Evolutionary conservation across 2,329 filamentous ascomycete species (phyloP), one percentile per base, ranked within the genome.

Genomic region (Rachicladosporium sp.): DNA sequence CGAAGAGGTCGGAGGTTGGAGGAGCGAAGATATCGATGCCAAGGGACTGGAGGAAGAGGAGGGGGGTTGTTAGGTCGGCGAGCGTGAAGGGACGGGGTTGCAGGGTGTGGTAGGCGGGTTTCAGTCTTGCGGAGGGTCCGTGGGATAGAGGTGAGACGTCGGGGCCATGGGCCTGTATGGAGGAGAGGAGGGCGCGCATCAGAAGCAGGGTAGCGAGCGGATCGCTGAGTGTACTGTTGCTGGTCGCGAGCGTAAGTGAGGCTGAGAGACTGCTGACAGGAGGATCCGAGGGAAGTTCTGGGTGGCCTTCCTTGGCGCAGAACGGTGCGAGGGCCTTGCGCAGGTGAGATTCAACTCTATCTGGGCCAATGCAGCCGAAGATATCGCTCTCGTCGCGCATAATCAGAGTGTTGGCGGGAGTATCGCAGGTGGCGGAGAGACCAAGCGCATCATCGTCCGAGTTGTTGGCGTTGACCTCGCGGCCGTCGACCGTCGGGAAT

Each of bases 31-130:
- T 77, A 54, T 89, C 80, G 40, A 88, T 67, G 46, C 85, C 81
- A 74, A 88, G 82, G 58, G 82, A 83, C 55, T 85, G 80, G 4
- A 89, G 69, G 4, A 86, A 67, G 49, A 85, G 77, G 3, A 86
- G 68, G 1, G 81, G 80, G 4, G 71, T 73, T 39, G 79, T 70
- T 43, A 88, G 74, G 55, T 74, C 75, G 34, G 15, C 15, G 15
- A 87, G 84, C 6, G 75, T 79, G 58, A 87, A 88, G 0, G 77
- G 29, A 5, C 23, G 34, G 9, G 21, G 15, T 1, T 46, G 35
- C 19, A 43, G 36, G 3, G 13, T 21, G 12, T 43, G 44, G 43
- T 58, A 57, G 6, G 40, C 46, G 2, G 55, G 45, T 2, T 50
- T 54, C 8, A 58, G 41, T 3, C 54, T 40, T 6, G 53, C 53